A percentile compares a stretch with the other conserved stretches of the same genome.
Conservation (phyloP, 225 moss, liverwort and hornwort species). For the Bryum argenteum region DNA sequence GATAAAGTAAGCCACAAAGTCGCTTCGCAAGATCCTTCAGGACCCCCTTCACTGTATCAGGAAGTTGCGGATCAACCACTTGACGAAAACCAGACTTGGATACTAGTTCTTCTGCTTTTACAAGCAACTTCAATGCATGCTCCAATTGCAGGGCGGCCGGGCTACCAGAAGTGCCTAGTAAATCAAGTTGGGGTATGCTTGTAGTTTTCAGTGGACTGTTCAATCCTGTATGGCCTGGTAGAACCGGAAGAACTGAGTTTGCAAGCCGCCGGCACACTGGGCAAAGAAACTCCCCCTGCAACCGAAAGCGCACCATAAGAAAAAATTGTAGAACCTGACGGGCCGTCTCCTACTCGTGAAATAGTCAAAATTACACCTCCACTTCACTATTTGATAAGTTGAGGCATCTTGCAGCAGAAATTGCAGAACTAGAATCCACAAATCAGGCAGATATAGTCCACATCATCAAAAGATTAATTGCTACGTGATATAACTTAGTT, state of each 20-base stretch:
- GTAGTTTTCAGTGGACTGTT: conserved; percentile 38
- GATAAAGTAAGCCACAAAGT: conserved; percentile 75
- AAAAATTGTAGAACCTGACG: conserved; percentile 2
- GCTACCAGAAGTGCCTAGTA: conserved; percentile 31
- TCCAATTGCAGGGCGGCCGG: conserved; percentile 54
- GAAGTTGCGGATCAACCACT: conserved; percentile 73
- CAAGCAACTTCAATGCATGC: conserved; percentile 72
- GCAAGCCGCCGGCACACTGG: conserved; percentile 96
- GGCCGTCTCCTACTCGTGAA: neutral
- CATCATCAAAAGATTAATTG: conserved; percentile 12
- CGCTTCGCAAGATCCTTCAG: conserved; percentile 81
- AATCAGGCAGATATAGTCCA: neutral
- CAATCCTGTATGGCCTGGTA: conserved; percentile 57
- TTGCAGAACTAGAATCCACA: conserved; percentile 9
- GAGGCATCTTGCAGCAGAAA: conserved; percentile 14
- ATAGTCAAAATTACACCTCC: neutral
- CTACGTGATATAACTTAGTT: conserved; percentile 2
- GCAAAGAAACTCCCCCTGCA: conserved; percentile 97
- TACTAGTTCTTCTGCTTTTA: conserved; percentile 79
- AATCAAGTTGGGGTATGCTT: conserved; percentile 43
- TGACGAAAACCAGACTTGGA: conserved; percentile 77
- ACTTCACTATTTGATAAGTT: neutral
- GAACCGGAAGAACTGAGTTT: conserved; percentile 84
- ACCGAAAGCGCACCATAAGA: conserved; percentile 27
- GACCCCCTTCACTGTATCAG: conserved; percentile 79